A percentile compares a stretch with the other conserved stretches of the same genome.
These are phyloP conservation scores for Meyerozyma smithsonii DNA, from an alignment of 1,139 yeast species.

Conservation along the genomic window DNA sequence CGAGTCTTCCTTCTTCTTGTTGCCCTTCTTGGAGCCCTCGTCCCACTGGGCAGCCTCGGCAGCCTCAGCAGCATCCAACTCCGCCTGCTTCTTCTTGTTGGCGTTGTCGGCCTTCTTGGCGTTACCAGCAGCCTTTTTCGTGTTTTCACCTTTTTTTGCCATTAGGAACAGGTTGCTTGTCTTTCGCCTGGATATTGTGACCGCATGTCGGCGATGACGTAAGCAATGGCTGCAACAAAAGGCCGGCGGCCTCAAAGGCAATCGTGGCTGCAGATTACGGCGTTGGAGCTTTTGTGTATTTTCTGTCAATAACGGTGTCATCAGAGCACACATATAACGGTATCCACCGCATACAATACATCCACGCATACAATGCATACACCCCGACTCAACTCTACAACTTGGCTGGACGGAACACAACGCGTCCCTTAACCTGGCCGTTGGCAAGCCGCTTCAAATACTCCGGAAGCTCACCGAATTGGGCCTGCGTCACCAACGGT, in stretches of 20 bases:
- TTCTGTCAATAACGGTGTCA: too few species aligned
- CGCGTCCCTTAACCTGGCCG: slow-evolving; percentile 42
- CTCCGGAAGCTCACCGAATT: slow-evolving; percentile 33
- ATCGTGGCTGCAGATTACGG: too few species aligned
- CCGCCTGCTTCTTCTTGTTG: slow-evolving; percentile 54
- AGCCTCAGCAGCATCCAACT: slow-evolving; percentile 42
- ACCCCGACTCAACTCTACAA: neutral
- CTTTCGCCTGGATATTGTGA: neutral
- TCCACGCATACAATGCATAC: neutral
- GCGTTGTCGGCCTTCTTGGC: slow-evolving; percentile 70
- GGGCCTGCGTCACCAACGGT: slow-evolving; percentile 31
- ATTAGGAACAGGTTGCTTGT: slow-evolving; percentile 18
- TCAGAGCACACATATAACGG: too few species aligned
- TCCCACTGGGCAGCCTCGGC: slow-evolving; percentile 67
- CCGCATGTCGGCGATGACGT: neutral
- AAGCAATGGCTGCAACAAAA: neutral
- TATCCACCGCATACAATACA: too few species aligned
- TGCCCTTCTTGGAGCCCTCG: slow-evolving; percentile 66
- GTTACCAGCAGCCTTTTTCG: slow-evolving; percentile 65
- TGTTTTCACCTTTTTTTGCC: slow-evolving; percentile 62
- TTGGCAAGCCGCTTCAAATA: slow-evolving; percentile 29
- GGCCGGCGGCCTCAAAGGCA: too few species aligned
- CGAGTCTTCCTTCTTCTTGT: slow-evolving; percentile 65
- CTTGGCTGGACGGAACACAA: slow-evolving; percentile 35
- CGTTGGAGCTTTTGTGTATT: too few species aligned